Conservation (phyloP, 2,329 filamentous ascomycete species). For the Trichoderma cornu-damae region DNA sequence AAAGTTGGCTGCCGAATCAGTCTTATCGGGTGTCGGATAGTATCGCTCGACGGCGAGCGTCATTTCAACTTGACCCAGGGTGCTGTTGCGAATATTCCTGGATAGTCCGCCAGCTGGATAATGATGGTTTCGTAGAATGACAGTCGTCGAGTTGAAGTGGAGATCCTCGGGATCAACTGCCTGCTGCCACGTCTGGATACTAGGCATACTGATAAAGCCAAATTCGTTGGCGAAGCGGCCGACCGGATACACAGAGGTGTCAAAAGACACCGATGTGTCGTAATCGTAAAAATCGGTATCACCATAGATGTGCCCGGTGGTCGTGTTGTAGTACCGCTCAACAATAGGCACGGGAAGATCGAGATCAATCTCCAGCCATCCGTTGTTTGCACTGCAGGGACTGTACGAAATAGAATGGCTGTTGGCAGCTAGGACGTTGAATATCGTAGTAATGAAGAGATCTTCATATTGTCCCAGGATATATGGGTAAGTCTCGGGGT, state of each 20-base stretch:
- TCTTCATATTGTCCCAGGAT: conserved; percentile 48
- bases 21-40: conserved; percentile 52
- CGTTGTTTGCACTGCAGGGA: conserved; percentile 55
- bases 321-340: conserved; percentile 51
- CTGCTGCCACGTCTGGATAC: conserved; percentile 52
- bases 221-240: conserved; percentile 61
- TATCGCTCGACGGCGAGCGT: conserved; percentile 50
- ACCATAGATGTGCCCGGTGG: conserved; percentile 50
- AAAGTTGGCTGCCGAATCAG: conserved; percentile 52
- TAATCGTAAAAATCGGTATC: conserved; percentile 60
- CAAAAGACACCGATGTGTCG: conserved; percentile 46
- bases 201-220: conserved; percentile 59
- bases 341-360: conserved; percentile 51
- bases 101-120: conserved; percentile 30
- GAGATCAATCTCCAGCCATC: conserved; percentile 44
- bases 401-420: conserved; percentile 56
- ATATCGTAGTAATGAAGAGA: conserved; percentile 51
- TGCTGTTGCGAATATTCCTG: conserved; percentile 20
- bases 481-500: conserved; percentile 37
- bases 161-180: conserved; percentile 48
- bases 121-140: conserved; percentile 56
- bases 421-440: conserved; percentile 54
- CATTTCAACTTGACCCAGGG: conserved; percentile 51
- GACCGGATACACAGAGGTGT: conserved; percentile 50
- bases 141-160: conserved; percentile 51